Conservation (phyloP, 345 rosid genomes). For the Brassica incana region DNA sequence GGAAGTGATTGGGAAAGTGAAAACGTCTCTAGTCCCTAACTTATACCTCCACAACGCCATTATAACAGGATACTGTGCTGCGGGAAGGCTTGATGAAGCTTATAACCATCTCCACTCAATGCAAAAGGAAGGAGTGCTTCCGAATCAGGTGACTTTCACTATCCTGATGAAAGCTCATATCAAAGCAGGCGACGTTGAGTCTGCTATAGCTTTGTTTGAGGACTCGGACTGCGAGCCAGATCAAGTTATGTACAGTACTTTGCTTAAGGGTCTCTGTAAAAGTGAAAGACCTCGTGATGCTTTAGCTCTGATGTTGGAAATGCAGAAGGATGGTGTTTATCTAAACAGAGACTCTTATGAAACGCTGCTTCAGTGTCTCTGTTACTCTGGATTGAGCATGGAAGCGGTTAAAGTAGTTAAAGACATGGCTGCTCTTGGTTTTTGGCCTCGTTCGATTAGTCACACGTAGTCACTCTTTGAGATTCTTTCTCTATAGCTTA, state of each 20-base stretch:
- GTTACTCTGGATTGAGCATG: conserved; percentile 44
- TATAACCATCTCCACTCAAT: conserved; percentile 52
- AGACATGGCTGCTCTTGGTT: conserved; percentile 50
- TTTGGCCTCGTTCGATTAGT: conserved; percentile 33
- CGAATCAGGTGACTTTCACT: conserved; percentile 67
- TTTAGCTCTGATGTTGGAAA: conserved; percentile 43
- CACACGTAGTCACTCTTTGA: conserved; percentile 15
- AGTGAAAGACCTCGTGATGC: conserved; percentile 15
- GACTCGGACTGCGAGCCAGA: conserved; percentile 50
- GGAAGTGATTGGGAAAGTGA: conserved; percentile 50
- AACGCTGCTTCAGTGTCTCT: conserved; percentile 48
- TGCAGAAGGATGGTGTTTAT: conserved; percentile 54
- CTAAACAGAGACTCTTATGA: conserved; percentile 51
- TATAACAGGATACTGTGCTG: conserved; percentile 51
- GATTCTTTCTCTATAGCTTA: neutral
- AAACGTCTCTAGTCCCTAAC: conserved; percentile 45
- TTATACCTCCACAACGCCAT: conserved; percentile 55
- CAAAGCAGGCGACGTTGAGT: conserved; percentile 50
- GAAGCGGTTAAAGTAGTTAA: conserved; percentile 58
- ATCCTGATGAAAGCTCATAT: conserved; percentile 56
- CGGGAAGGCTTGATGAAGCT: conserved; percentile 55
- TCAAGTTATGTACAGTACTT: conserved; percentile 43
- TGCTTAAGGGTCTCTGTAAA: conserved; percentile 17
- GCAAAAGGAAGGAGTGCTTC: conserved; percentile 53
- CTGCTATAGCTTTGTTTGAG: conserved; percentile 56